phyloP scores from a whole-genome alignment of 2,329 filamentous ascomycete genomes.

The Zarea fungicola region DNA sequence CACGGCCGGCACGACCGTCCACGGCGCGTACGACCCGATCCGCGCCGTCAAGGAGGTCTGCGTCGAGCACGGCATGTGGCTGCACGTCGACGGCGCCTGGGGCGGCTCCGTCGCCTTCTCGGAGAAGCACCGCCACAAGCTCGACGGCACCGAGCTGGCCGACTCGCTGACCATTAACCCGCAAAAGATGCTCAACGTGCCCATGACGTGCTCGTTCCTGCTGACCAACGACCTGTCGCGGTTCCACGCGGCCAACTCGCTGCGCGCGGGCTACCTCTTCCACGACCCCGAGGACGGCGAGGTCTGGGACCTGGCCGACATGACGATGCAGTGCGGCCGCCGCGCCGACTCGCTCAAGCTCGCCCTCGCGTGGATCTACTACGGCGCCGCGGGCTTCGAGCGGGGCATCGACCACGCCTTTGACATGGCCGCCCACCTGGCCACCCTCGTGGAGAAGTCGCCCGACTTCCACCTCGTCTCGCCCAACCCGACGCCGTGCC shows the following conservation, averaged over 20 bases:
- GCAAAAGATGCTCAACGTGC: conserved; percentile 95
- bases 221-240: conserved; percentile 68
- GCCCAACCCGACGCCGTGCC: conserved; percentile 72
- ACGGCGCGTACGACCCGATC: conserved; percentile 84
- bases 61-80: conserved; percentile 69
- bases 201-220: conserved; percentile 86
- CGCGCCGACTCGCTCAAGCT: conserved; percentile 82
- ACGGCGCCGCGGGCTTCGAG: conserved; percentile 70
- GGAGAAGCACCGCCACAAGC: conserved; percentile 52
- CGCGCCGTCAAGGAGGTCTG: conserved; percentile 64
- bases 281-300: conserved; percentile 54
- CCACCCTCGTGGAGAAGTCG: conserved; percentile 48
- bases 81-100: conserved; percentile 92
- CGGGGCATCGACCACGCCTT: conserved; percentile 68
- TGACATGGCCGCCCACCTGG: conserved; percentile 62
- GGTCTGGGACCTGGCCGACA: conserved; percentile 82
- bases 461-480: conserved; percentile 66
- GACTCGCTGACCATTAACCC: conserved; percentile 88
- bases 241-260: conserved; percentile 79
- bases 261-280: conserved; percentile 82
- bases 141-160: conserved; percentile 67
- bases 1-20: conserved; percentile 92
- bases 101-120: conserved; percentile 80
- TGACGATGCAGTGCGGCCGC: conserved; percentile 90
- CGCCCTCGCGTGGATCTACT: conserved; percentile 83